Percentiles rank a stretch among this genome's conserved stretches.
phyloP scores from a whole-genome alignment of 2,329 filamentous ascomycete genomes.

The Aspergillus sp. region DNA sequence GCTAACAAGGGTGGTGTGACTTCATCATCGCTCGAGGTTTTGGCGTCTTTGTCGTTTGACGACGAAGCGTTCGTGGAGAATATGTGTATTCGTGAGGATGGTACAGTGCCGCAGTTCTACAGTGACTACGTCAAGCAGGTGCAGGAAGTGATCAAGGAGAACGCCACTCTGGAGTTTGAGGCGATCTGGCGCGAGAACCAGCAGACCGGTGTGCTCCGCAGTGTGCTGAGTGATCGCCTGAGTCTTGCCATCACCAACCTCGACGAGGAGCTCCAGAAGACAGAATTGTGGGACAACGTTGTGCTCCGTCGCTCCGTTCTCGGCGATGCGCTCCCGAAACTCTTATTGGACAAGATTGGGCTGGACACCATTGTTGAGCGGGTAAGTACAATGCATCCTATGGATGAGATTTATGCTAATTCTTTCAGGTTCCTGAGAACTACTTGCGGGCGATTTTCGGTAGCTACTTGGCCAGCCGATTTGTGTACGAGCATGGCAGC shows the following conservation, averaged over 20 bases:
- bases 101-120: slow-evolving; percentile 84
- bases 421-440: slow-evolving; percentile 68
- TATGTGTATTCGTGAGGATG: slow-evolving; percentile 83
- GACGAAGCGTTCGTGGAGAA: slow-evolving; percentile 81
- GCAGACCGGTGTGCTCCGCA: slow-evolving; percentile 71
- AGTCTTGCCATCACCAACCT: slow-evolving; percentile 92
- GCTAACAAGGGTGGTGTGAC: slow-evolving; percentile 99
- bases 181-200: slow-evolving; percentile 96
- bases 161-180: slow-evolving; percentile 91
- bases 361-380: slow-evolving; percentile 80
- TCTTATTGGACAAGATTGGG: slow-evolving; percentile 84
- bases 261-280: slow-evolving; percentile 92
- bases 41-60: slow-evolving; percentile 91
- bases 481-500: slow-evolving; percentile 93
- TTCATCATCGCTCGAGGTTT: slow-evolving; percentile 90
- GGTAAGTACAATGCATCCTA: slow-evolving; percentile 44
- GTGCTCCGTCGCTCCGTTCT: slow-evolving; percentile 74
- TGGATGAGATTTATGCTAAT: slow-evolving; percentile 13
- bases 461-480: slow-evolving; percentile 88
- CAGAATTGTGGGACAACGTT: slow-evolving; percentile 83
- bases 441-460: slow-evolving; percentile 96
- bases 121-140: slow-evolving; percentile 87
- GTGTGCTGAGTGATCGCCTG: slow-evolving; percentile 85
- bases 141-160: slow-evolving; percentile 84
- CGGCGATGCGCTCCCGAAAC: slow-evolving; percentile 75